These are phyloP conservation scores for Inga oerstediana DNA, from an alignment of 306 rosid genomes.

Conservation along the genomic window DNA sequence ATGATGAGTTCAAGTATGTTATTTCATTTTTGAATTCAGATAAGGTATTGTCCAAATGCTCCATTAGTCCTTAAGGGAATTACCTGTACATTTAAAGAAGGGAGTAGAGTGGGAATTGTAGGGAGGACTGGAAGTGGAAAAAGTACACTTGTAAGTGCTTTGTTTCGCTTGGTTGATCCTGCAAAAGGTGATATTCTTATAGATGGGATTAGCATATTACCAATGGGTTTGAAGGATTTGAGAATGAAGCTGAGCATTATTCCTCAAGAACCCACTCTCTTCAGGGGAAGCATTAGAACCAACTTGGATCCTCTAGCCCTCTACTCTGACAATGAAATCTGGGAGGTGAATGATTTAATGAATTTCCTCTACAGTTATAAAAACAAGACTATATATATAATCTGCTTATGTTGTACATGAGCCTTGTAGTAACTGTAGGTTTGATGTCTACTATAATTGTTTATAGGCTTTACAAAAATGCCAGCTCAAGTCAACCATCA, in stretches of 20 bases:
- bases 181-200: constrained; percentile 51
- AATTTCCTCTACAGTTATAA: background rate
- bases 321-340: background rate
- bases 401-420: background rate
- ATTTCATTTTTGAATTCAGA: constrained; percentile 36
- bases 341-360: background rate
- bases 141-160: constrained; percentile 72
- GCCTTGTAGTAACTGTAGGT: background rate
- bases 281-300: background rate
- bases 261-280: constrained; percentile 1
- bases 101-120: constrained; percentile 65
- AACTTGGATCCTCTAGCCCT: constrained; percentile 1
- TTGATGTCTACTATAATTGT: background rate
- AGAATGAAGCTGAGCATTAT: constrained; percentile 3
- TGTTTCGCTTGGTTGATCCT: constrained; percentile 77
- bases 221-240: constrained; percentile 64
- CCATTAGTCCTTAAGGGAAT: constrained; percentile 70
- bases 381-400: no score
- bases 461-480: constrained; percentile 1
- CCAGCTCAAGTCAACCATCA: background rate
- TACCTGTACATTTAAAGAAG: constrained; percentile 62
- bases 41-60: constrained; percentile 60
- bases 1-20: background rate
- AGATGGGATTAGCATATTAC: constrained; percentile 61
- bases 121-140: constrained; percentile 84